Evolutionary conservation across 352 stramenopile genomes (phyloP).

Genomic region (Peronospora destructor): DNA sequence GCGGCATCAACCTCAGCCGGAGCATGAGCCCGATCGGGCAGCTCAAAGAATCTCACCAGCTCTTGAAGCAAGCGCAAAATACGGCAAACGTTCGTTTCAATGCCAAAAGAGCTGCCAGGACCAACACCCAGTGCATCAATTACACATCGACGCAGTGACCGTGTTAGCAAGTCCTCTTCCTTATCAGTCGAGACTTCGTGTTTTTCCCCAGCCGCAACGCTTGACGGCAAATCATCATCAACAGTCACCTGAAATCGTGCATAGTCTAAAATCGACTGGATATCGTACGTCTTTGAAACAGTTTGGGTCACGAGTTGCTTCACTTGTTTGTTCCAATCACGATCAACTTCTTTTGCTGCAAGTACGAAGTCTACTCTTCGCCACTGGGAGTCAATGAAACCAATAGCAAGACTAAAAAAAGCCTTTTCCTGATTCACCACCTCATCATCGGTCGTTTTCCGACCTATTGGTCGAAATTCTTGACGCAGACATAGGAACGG

Average conservation of each 20-base stretch:
- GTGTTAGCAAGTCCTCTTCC: constrained; percentile 20
- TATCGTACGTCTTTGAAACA: constrained; percentile 16
- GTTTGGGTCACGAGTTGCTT: constrained; percentile 16
- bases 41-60: constrained; percentile 14
- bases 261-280: constrained; percentile 15
- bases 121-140: constrained; percentile 17
- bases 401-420: constrained; percentile 16
- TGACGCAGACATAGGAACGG: constrained; percentile 23
- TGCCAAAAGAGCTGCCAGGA: constrained; percentile 1
- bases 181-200: constrained; percentile 4
- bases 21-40: constrained; percentile 3
- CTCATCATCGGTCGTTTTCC: constrained; percentile 4
- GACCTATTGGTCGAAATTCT: constrained; percentile 12
- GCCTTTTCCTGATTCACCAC: constrained; percentile 8
- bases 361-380: constrained; percentile 25
- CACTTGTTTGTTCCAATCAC: constrained; percentile 14
- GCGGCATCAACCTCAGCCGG: constrained; percentile 5
- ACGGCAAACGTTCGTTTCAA: constrained; percentile 15
- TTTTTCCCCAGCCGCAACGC: background rate
- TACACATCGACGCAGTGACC: constrained; percentile 23
- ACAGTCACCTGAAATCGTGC: constrained; percentile 12
- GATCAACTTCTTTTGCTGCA: constrained; percentile 14
- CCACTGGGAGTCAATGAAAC: constrained; percentile 33
- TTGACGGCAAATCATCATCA: background rate
- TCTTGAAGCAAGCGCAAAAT: constrained; percentile 28